Base-by-base conservation (phyloP, 2,329 filamentous ascomycete species). In the Aspergillus versicolor region DNA sequence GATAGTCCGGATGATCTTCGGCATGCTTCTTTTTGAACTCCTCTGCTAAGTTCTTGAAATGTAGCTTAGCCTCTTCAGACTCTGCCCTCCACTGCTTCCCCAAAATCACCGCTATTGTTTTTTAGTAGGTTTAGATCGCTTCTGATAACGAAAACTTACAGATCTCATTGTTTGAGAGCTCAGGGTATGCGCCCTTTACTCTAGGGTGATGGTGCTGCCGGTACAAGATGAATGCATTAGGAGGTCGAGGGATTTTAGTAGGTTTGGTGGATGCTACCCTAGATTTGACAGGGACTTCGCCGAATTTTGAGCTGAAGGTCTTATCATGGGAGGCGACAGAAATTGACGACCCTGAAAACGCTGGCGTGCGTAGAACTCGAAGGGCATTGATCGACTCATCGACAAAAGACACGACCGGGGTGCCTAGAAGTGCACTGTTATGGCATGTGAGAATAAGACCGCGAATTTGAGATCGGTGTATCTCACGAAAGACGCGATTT, bases 221-320 rank as follows among this genome's bases (percentile, higher is more conserved):
- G 61, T 78, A 80, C 22, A 79, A 66, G 54, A 79, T 79, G 65
- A 78, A 79, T 5, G 74, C 73, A 65, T 79, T 79, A 15, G 74
- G 72, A 17, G 77, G 77, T n/a, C 77, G 74, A 52, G 75, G 73
- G 22, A 79, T 65, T 59, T 77, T 77, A 22, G 61, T 37, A 32
- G 66, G 45, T 54, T 70, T 73, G 38, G 51, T 49, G 41, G 50
- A 40, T 9, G 52, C 46, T 41, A 45, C 24, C n/a, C 54, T 45
- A 34, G 51, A 15, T 45, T 60, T 63, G 27, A 13, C 22, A 50
- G 47, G 11, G 8, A 43, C 44, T 48, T 42, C 45, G 24, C 50
- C 22, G 17, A 43, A n/a, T n/a, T 56, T 56, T 2, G 51, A 51
- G 13, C 56, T 52, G n/a, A 58, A 45, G n/a, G 60, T 41, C 45